These are phyloP conservation scores for Populus hybrid DNA, from an alignment of 441 rosid genomes.

Conservation along the genomic window DNA sequence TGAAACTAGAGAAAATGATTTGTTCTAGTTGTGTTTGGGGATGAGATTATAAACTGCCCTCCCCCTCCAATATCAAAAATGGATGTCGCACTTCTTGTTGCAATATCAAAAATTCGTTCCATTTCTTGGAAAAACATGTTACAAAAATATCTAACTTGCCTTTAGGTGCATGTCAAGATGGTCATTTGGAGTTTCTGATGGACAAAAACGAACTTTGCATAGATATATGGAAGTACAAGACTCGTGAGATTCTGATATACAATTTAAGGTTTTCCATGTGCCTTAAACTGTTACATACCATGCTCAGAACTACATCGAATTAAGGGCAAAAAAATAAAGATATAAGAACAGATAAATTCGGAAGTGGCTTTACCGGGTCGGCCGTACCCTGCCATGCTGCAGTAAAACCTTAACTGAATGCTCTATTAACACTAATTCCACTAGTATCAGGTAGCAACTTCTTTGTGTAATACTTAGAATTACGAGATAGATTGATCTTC, in stretches of 20 bases:
- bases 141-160: neutral
- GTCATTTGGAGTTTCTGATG: no score
- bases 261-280: no score
- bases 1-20: neutral
- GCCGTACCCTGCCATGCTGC: no score
- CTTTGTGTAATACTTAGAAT: slow-evolving; percentile 81
- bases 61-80: neutral
- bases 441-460: slow-evolving; percentile 63
- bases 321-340: neutral
- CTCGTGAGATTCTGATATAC: no score
- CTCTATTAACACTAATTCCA: slow-evolving; percentile 50
- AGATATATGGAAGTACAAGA: no score
- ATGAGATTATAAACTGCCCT: neutral
- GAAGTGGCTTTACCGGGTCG: neutral
- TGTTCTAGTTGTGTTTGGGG: neutral
- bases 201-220: no score
- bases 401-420: slow-evolving; percentile 17
- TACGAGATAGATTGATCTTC: slow-evolving; percentile 74
- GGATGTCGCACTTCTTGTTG: no score
- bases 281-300: neutral
- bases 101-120: neutral
- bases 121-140: neutral
- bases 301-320: neutral
- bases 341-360: neutral
- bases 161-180: neutral